Conservation (phyloP, 2,329 filamentous ascomycete species). For the Fusarium duplospermum region DNA sequence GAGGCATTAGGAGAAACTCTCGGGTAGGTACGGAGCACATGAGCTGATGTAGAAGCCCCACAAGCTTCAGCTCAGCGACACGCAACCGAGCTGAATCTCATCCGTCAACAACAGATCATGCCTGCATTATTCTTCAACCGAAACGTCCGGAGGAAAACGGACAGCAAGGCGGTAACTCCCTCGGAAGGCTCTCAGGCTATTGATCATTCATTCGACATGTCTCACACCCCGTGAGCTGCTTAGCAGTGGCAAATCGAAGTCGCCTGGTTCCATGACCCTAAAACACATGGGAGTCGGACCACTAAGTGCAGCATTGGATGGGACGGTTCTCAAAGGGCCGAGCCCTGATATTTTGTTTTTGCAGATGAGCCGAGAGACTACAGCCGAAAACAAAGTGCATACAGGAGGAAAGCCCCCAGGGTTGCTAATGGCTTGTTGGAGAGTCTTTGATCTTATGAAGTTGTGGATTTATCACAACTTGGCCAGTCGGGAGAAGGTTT, state of each 20-base stretch:
- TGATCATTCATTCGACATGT: neutral
- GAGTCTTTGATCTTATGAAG: neutral
- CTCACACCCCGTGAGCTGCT: neutral
- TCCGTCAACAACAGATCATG: neutral
- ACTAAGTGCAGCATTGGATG: neutral
- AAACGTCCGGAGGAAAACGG: neutral
- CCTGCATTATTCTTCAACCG: neutral
- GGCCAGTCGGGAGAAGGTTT: conserved; percentile 6
- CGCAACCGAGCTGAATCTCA: neutral
- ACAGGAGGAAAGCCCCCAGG: neutral
- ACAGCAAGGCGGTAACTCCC: neutral
- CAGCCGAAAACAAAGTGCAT: neutral
- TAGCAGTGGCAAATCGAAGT: neutral
- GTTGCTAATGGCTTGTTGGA: neutral
- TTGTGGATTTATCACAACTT: neutral
- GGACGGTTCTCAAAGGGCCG: neutral
- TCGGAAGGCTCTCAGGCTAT: neutral
- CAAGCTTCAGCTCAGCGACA: neutral
- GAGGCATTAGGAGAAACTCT: neutral
- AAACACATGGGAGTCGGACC: neutral
- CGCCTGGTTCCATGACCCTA: neutral
- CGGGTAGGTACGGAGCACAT: neutral
- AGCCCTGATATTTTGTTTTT: neutral
- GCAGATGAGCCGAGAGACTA: neutral
- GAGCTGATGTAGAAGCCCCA: neutral